Percentiles rank a stretch among this genome's conserved stretches.
Evolutionary conservation across 2,329 filamentous ascomycete genomes (phyloP).

Genomic region (Colletotrichum aenigma): DNA sequence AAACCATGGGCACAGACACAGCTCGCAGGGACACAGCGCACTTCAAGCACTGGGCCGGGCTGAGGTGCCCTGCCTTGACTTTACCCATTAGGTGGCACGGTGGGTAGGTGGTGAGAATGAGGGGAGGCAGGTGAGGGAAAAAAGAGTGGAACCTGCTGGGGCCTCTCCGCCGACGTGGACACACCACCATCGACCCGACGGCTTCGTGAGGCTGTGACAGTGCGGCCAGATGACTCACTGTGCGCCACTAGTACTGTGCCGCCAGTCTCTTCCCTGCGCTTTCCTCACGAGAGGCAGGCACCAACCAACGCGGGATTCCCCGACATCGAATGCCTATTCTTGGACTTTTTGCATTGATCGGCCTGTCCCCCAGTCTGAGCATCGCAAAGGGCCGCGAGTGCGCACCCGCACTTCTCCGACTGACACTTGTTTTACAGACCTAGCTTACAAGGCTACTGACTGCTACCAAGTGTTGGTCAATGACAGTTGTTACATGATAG

Average conservation of each 20-base stretch:
- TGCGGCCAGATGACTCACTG: not conserved
- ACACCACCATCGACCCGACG: not conserved
- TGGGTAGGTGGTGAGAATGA: not conserved
- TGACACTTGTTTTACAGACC: not conserved
- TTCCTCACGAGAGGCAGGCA: not conserved
- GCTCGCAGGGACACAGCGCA: not conserved
- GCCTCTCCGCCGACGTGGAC: conserved; percentile 11
- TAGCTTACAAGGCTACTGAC: not conserved
- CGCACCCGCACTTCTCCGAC: not conserved
- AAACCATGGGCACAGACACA: not conserved
- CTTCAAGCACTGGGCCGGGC: not conserved
- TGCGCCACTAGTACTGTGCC: not conserved
- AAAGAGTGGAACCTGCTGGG: not conserved
- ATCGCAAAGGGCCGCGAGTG: not conserved
- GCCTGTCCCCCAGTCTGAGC: conserved; percentile 1
- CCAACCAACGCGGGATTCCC: conserved; percentile 6
- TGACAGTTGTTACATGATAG: not conserved
- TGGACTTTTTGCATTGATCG: conserved; percentile 13
- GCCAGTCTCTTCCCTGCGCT: not conserved
- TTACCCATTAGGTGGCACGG: not conserved
- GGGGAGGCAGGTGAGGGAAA: conserved; percentile 6
- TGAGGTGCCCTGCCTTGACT: not conserved
- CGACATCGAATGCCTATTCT: conserved; percentile 11
- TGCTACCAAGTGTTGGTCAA: not conserved
- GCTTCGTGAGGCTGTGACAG: conserved; percentile 6